Evolutionary conservation across 2,329 filamentous ascomycete species (phyloP).

Genomic region (Phaeosphaeria sp.): DNA sequence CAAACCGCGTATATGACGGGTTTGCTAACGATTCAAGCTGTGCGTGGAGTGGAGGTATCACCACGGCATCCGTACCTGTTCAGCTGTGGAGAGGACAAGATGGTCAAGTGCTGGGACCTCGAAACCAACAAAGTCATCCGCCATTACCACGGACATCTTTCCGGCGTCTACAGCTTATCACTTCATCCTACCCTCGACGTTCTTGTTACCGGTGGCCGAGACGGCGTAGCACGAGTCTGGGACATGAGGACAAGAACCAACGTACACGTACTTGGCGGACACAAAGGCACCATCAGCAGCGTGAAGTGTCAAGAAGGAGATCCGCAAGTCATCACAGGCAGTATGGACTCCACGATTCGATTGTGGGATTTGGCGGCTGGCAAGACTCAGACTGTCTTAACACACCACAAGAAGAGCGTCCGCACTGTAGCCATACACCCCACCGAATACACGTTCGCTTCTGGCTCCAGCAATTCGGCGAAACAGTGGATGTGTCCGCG

Average conservation of each 20-base stretch:
- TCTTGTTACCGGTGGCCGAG: slow-evolving; percentile 90
- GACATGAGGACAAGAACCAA: slow-evolving; percentile 96
- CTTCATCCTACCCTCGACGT: slow-evolving; percentile 96
- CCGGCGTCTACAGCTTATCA: slow-evolving; percentile 90
- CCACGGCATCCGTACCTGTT: slow-evolving; percentile 96
- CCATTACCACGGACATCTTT: slow-evolving; percentile 96
- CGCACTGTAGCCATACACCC: slow-evolving; percentile 84
- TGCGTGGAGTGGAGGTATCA: slow-evolving; percentile 62
- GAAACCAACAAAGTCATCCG: slow-evolving; percentile 92
- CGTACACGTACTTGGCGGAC: slow-evolving; percentile 89
- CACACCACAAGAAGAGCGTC: slow-evolving; percentile 98
- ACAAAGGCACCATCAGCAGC: slow-evolving; percentile 88
- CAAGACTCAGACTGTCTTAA: slow-evolving; percentile 94
- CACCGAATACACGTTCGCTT: slow-evolving; percentile 94
- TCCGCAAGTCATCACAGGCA: slow-evolving; percentile 92
- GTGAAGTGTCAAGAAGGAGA: slow-evolving; percentile 95
- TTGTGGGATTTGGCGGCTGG: slow-evolving; percentile 96
- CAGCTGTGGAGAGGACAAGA: slow-evolving; percentile 98
- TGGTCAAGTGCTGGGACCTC: slow-evolving; percentile 99
- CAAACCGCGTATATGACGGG: not conserved
- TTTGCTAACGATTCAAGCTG: not conserved
- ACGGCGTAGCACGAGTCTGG: slow-evolving; percentile 95
- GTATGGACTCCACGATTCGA: slow-evolving; percentile 69
- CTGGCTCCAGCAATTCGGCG: slow-evolving; percentile 88
- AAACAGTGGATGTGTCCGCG: slow-evolving; percentile 99